Percentiles rank a stretch among this genome's conserved stretches.
Conservation (phyloP, 352 stramenopile genomes). For the Phytopythium chamaehyphon region DNA sequence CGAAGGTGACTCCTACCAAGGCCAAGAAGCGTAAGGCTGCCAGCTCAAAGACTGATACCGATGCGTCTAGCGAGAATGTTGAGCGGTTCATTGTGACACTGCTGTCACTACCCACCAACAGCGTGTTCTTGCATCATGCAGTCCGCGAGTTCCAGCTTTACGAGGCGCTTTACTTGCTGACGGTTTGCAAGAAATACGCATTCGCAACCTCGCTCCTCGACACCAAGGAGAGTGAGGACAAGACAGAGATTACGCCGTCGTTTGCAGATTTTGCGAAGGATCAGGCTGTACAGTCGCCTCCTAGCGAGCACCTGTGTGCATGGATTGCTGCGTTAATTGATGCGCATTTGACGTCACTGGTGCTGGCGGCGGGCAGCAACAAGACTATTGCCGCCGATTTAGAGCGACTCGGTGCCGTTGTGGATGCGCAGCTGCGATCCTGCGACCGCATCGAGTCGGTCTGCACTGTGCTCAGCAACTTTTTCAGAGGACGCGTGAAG, state of each 20-base stretch:
- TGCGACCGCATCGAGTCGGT: constrained; percentile 65
- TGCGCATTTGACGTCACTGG: constrained; percentile 59
- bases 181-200: constrained; percentile 69
- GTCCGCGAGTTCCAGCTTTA: constrained; percentile 63
- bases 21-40: constrained; percentile 24
- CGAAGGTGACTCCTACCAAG: constrained; percentile 3
- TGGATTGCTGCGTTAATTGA: constrained; percentile 80
- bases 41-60: constrained; percentile 7
- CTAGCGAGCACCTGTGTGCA: constrained; percentile 42
- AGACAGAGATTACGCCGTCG: constrained; percentile 11
- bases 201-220: constrained; percentile 30
- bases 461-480: constrained; percentile 75
- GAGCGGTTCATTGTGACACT: constrained; percentile 59
- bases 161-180: constrained; percentile 66
- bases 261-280: constrained; percentile 20
- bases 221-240: constrained; percentile 7
- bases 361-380: constrained; percentile 54
- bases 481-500: constrained; percentile 56
- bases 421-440: constrained; percentile 46
- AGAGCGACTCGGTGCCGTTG: constrained; percentile 46
- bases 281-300: constrained; percentile 21
- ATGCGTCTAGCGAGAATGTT: constrained; percentile 12
- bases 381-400: constrained; percentile 31
- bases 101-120: constrained; percentile 57
- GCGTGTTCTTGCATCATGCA: constrained; percentile 74